These are phyloP conservation scores for Paraphoma sp. DNA, from an alignment of 2,329 filamentous ascomycete genomes.

Conservation along the genomic window DNA sequence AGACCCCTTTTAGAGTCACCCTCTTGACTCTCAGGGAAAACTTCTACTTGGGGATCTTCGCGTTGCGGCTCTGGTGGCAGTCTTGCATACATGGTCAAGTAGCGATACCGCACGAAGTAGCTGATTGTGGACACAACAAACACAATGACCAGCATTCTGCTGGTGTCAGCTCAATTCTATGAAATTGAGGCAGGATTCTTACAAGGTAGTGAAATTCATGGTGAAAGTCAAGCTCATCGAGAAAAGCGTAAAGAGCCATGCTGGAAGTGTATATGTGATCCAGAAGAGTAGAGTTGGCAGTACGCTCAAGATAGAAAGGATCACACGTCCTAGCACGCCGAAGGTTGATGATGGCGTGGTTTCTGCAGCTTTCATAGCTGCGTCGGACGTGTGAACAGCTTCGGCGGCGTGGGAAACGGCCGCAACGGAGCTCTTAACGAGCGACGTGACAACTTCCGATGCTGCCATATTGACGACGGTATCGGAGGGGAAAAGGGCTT, in stretches of 20 bases:
- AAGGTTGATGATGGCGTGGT: conserved; percentile 39
- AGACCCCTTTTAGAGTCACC: conserved; percentile 88
- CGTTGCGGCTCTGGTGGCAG: conserved; percentile 93
- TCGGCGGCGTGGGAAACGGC: conserved; percentile 4
- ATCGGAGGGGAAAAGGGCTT: conserved; percentile 1
- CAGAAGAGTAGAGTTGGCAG: conserved; percentile 73
- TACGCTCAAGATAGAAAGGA: conserved; percentile 59
- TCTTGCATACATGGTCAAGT: conserved; percentile 95
- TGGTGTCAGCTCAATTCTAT: conserved; percentile 31
- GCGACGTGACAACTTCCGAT: conserved; percentile 25
- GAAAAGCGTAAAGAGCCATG: conserved; percentile 86
- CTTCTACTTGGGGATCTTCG: conserved; percentile 92
- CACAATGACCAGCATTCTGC: conserved; percentile 68
- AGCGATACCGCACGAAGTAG: conserved; percentile 94
- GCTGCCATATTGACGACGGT: conserved; percentile 31
- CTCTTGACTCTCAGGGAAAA: conserved; percentile 93
- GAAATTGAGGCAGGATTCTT: conserved; percentile 43
- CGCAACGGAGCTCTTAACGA: conserved; percentile 18
- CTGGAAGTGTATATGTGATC: conserved; percentile 84
- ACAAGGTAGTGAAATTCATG: conserved; percentile 98
- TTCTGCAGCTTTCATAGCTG: conserved; percentile 29
- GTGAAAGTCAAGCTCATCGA: conserved; percentile 95
- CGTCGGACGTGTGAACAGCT: conserved; percentile 25
- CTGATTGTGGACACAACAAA: conserved; percentile 82
- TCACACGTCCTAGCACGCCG: conserved; percentile 56